phyloP scores from a whole-genome alignment of 2,329 filamentous ascomycete species.

The Hansfordia pulvinata region DNA sequence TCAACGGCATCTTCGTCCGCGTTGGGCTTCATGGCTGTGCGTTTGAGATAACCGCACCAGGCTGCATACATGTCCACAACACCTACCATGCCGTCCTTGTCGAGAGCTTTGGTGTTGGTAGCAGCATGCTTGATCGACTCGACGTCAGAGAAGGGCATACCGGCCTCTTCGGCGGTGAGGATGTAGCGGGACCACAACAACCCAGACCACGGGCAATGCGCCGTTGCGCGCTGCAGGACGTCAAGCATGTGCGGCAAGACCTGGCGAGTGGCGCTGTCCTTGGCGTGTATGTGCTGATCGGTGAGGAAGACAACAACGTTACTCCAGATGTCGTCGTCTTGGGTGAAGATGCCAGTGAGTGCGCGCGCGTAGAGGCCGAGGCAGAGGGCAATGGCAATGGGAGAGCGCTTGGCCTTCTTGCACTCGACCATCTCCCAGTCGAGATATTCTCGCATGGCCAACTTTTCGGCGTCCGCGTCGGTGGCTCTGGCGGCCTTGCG shows the following conservation, averaged over 20 bases:
- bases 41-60: conserved; percentile 89
- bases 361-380: conserved; percentile 68
- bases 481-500: conserved; percentile 40
- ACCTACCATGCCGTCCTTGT: conserved; percentile 74
- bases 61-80: conserved; percentile 84
- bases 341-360: conserved; percentile 53
- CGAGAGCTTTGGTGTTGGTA: conserved; percentile 72
- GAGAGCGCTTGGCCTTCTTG: conserved; percentile 33
- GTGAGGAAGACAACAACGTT: conserved; percentile 68
- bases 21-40: conserved; percentile 63
- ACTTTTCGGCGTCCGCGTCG: conserved; percentile 39
- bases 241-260: conserved; percentile 43
- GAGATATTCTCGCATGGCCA: conserved; percentile 53
- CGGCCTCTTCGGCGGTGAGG: conserved; percentile 67
- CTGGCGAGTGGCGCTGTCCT: conserved; percentile 20
- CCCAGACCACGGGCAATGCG: conserved; percentile 89
- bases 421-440: conserved; percentile 66
- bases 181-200: conserved; percentile 84
- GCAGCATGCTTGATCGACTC: conserved; percentile 86
- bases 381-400: conserved; percentile 35
- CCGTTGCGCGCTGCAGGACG: conserved; percentile 67
- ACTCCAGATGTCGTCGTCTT: conserved; percentile 66
- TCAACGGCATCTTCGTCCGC: conserved; percentile 74
- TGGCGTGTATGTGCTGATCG: conserved; percentile 29
- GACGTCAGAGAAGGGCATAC: conserved; percentile 64